Evolutionary conservation across 352 stramenopile species (phyloP), one percentile per base, ranked within the genome.

Genomic region (Globisporangium megalacanthum): DNA sequence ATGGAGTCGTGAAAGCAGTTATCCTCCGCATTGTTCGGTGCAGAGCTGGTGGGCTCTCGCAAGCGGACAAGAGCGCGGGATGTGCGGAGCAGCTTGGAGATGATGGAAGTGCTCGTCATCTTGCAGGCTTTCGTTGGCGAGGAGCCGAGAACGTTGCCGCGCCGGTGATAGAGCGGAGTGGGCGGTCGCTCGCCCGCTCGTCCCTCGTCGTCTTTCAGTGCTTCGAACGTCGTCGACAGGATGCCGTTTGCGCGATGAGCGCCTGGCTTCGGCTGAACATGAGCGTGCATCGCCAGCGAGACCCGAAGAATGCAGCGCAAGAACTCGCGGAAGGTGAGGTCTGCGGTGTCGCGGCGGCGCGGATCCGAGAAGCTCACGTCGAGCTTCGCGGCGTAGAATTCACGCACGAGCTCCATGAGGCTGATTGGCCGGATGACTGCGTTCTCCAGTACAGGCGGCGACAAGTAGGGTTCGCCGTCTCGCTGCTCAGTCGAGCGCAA

Each of bases 311-410:
- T 62, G 36, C 79, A 89, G 2, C 81, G 73, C 8, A 89, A 62
- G 55, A 92, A 92, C 54, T 92, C 81, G 17, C 76, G 79, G 37
- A 92, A 88, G 19, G 64, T 88, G 14, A 92, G 54, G 49, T 89
- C 72, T 20, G 72, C 55, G 10, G 70, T 63, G 52, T 89, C 77
- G 4, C 79, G 68, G 4, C 77, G 76, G 17, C 56, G 54, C 2
- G 71, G 46, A 51, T 88, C 75, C 1, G 77, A 60, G 36, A 89
- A 83, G 48, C 79, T 85, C 25, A 88, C 70, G 54, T 92, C 81
- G 15, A 92, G 73, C 53, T 88, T 92, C 13, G 81, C 75, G 14
- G 73, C 77, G 47, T 85, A 88, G 61, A 80, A 88, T 33, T 92
- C 81, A 6, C 77, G 77, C 47, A 89, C 65, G 20, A 92, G 61